Evolutionary conservation across 1,139 yeast species (phyloP).

Genomic region (Candida smagusa): DNA sequence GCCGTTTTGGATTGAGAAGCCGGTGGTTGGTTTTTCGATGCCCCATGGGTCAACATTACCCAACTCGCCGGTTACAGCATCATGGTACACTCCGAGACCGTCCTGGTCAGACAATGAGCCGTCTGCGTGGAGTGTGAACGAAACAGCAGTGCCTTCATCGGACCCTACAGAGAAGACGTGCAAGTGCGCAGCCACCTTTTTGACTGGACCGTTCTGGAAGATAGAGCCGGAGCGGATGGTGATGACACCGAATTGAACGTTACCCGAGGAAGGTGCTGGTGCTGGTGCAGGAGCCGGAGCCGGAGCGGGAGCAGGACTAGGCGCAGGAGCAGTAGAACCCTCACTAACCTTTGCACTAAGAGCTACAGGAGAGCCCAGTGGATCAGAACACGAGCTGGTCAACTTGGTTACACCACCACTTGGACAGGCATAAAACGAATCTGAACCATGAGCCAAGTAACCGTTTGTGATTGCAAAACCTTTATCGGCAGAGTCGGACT

Average conservation of each 20-base stretch:
- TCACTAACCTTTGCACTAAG: background rate
- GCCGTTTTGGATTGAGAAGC: conserved; percentile 21
- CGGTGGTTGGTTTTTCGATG: conserved; percentile 19
- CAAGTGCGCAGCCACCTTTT: conserved; percentile 24
- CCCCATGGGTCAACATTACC: conserved; percentile 29
- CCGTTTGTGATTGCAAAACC: conserved; percentile 8
- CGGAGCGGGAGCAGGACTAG: background rate
- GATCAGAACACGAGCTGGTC: conserved; percentile 5
- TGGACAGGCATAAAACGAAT: conserved; percentile 8
- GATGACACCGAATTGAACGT: conserved; percentile 13
- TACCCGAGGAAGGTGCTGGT: conserved; percentile 3
- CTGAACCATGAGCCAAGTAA: conserved; percentile 7
- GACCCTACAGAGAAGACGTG: conserved; percentile 32
- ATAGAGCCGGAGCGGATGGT: conserved; percentile 19
- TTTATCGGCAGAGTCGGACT: conserved; percentile 3
- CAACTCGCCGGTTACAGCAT: conserved; percentile 25
- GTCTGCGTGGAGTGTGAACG: conserved; percentile 20
- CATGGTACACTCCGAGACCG: conserved; percentile 22
- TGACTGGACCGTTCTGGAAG: conserved; percentile 20
- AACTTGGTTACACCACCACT: conserved; percentile 4
- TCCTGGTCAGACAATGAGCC: conserved; percentile 26
- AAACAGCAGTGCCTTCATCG: conserved; percentile 20
- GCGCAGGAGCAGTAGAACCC: background rate
- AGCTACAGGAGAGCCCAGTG: background rate
- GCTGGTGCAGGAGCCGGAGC: conserved; percentile 1